Evolutionary conservation across 805 yeast species (phyloP).

Genomic region (Candida piceae): DNA sequence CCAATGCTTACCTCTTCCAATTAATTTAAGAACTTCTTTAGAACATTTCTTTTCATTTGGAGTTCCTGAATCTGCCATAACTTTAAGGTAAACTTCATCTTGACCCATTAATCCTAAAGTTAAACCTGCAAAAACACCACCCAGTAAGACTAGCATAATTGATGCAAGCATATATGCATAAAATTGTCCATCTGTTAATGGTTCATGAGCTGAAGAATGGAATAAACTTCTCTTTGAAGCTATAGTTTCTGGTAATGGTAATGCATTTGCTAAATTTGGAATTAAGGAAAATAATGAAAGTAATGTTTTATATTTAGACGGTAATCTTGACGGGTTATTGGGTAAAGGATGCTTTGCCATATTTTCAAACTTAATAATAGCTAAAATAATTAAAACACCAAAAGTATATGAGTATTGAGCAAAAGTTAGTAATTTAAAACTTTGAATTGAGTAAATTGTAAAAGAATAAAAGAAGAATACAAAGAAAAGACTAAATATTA

Average conservation of each 20-base stretch:
- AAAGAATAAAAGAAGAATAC: too few species aligned
- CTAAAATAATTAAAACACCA: too few species aligned
- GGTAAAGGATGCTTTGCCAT: conserved; percentile 3
- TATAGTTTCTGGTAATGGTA: conserved; percentile 21
- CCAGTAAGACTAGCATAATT: conserved; percentile 58
- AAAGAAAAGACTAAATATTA: too few species aligned
- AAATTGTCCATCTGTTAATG: conserved; percentile 32
- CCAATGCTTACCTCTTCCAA: conserved; percentile 92
- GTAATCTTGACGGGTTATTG: background rate
- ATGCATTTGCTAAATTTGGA: conserved; percentile 21
- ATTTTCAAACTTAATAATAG: background rate
- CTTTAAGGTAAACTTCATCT: conserved; percentile 91
- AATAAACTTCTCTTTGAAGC: conserved; percentile 7
- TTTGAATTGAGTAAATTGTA: too few species aligned
- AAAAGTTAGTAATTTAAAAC: too few species aligned
- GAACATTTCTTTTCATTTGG: conserved; percentile 63
- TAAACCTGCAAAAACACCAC: conserved; percentile 90
- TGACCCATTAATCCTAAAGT: conserved; percentile 98
- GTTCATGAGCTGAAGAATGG: conserved; percentile 11
- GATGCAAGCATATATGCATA: conserved; percentile 50
- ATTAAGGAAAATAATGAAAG: conserved; percentile 19
- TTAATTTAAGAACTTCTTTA: conserved; percentile 60
- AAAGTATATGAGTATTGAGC: too few species aligned
- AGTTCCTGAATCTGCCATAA: conserved; percentile 84
- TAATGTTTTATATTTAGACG: conserved; percentile 9